These are phyloP conservation scores for Paraconiothyrium brasiliense DNA, from an alignment of 2,329 filamentous ascomycete species.

Conservation along the genomic window DNA sequence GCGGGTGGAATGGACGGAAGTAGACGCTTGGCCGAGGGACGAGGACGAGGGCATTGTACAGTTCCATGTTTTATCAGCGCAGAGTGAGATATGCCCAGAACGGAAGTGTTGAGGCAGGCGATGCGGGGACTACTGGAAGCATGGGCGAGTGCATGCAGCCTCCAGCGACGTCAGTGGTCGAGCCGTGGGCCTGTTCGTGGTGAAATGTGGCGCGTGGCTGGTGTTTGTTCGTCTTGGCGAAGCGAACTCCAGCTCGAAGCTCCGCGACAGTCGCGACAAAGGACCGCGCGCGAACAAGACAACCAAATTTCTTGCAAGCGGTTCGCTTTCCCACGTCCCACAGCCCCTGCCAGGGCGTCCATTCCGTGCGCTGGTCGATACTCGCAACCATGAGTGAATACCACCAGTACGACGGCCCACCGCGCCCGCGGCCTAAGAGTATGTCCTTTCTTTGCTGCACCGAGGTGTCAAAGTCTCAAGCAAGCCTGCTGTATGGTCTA, in stretches of 20 bases:
- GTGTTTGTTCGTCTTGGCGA: slow-evolving; percentile 2
- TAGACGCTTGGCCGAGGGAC: slow-evolving; percentile 31
- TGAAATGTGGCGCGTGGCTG: slow-evolving; percentile 19
- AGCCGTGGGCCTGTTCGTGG: neutral
- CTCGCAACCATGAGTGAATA: slow-evolving; percentile 47
- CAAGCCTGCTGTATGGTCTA: neutral
- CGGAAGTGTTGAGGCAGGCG: slow-evolving; percentile 20
- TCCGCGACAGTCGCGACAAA: slow-evolving; percentile 10
- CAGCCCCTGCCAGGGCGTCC: slow-evolving; percentile 3
- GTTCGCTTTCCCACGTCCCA: neutral
- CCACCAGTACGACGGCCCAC: slow-evolving; percentile 46
- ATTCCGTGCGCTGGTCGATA: slow-evolving; percentile 1
- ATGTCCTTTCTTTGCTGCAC: slow-evolving; percentile 24
- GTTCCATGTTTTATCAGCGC: slow-evolving; percentile 24
- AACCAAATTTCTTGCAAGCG: neutral
- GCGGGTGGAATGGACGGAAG: slow-evolving; percentile 24
- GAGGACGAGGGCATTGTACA: slow-evolving; percentile 19
- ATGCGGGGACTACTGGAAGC: slow-evolving; percentile 21
- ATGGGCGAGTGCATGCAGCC: slow-evolving; percentile 26
- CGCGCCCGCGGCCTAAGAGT: slow-evolving; percentile 49
- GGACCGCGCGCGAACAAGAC: slow-evolving; percentile 6
- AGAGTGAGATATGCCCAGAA: slow-evolving; percentile 23
- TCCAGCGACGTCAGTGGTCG: slow-evolving; percentile 14
- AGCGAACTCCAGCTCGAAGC: slow-evolving; percentile 4
- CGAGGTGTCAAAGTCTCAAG: neutral